phyloP scores from a whole-genome alignment of 768 basidiomycete genomes.

The Boletus speciosus region DNA sequence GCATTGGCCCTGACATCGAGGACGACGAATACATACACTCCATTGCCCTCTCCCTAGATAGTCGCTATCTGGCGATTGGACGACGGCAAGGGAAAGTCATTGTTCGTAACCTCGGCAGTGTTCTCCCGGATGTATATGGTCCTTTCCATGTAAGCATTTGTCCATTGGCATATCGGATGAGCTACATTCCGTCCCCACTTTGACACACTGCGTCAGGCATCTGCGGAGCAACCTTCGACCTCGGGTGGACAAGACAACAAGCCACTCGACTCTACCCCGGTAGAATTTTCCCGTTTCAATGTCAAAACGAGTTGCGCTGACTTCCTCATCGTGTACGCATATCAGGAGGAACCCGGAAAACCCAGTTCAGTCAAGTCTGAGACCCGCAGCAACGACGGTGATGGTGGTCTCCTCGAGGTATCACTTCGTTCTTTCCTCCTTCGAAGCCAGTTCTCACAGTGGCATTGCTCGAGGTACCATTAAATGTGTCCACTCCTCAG shows the following conservation, averaged over 20 bases:
- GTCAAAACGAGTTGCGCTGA: not conserved
- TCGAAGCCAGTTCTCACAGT: not conserved
- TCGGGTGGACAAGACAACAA: not conserved
- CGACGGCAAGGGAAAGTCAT: not conserved
- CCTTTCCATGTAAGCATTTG: not conserved
- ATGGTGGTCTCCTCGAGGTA: too few species aligned
- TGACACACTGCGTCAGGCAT: not conserved
- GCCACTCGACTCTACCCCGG: not conserved
- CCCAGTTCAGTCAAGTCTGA: too few species aligned
- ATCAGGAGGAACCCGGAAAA: too few species aligned
- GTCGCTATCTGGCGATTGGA: not conserved
- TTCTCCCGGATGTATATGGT: not conserved
- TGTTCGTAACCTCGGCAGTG: not conserved
- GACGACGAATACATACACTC: too few species aligned
- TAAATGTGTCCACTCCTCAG: too few species aligned
- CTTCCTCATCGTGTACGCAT: too few species aligned
- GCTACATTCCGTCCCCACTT: too few species aligned
- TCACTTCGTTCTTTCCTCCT: not conserved
- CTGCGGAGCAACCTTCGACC: not conserved
- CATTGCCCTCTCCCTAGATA: not conserved
- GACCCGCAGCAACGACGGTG: not conserved
- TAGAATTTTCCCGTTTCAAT: not conserved
- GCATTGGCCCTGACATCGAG: not conserved
- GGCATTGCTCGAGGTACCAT: not conserved
- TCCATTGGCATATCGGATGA: too few species aligned